phyloP scores from a whole-genome alignment of 2,329 filamentous ascomycete genomes.

The Biscogniauxia marginata region DNA sequence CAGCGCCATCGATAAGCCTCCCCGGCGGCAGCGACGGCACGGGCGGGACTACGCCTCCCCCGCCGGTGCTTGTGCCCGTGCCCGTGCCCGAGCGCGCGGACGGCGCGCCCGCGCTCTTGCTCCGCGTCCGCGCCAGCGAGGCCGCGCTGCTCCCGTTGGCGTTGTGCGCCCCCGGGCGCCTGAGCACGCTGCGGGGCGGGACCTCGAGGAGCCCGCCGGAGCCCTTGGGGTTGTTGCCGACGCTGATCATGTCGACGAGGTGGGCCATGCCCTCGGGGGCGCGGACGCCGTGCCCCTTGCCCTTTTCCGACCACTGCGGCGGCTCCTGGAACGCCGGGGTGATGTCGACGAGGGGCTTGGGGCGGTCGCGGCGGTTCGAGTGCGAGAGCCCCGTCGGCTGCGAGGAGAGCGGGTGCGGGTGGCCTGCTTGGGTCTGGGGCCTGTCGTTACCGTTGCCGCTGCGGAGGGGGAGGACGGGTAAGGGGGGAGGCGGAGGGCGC shows the following conservation, averaged over 20 bases:
- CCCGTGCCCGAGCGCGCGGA: no score
- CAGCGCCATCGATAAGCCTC: conserved; percentile 4
- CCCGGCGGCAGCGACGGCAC: conserved; percentile 23
- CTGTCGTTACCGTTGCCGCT: neutral
- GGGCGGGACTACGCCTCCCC: conserved; percentile 21
- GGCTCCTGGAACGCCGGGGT: conserved; percentile 27
- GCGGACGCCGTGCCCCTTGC: conserved; percentile 31
- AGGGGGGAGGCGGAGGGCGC: conserved; percentile 14
- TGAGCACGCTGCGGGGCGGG: conserved; percentile 25
- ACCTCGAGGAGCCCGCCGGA: conserved; percentile 12
- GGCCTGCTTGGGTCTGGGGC: neutral
- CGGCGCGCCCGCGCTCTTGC: conserved; percentile 27
- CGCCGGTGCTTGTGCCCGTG: no score
- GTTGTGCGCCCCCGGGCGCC: conserved; percentile 15
- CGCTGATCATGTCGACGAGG: conserved; percentile 31
- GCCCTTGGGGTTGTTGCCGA: conserved; percentile 13
- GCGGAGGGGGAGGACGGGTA: conserved; percentile 3
- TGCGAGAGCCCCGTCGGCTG: conserved; percentile 17
- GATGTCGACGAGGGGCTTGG: conserved; percentile 31
- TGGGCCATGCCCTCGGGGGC: conserved; percentile 31
- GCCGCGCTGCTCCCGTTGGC: neutral
- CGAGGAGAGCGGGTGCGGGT: conserved; percentile 2
- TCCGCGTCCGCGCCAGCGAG: conserved; percentile 25
- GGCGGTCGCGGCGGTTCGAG: conserved; percentile 24
- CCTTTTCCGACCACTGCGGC: conserved; percentile 31